Conservation (phyloP, 805 yeast genomes). For the Maudiozyma serrabonitensis region DNA sequence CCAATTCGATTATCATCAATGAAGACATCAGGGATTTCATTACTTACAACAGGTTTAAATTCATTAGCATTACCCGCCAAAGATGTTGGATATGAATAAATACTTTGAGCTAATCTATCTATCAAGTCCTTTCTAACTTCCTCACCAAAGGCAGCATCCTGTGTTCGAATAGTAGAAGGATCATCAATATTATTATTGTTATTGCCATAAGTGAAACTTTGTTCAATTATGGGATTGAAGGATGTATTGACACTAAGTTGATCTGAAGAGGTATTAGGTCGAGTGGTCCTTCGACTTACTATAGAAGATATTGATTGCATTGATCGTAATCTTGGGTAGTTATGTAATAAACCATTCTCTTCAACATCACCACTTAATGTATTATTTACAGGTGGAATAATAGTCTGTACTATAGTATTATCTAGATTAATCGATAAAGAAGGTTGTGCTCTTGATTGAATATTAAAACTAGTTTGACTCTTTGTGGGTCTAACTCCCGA, state of each 20-base stretch:
- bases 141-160: not conserved
- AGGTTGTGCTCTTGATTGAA: constrained; percentile 3
- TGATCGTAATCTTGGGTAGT: not conserved
- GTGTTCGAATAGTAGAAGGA: not conserved
- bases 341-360: not conserved
- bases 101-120: constrained; percentile 13
- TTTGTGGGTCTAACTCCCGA: not conserved
- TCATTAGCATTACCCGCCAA: constrained; percentile 1
- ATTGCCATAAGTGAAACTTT: not conserved
- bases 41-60: constrained; percentile 19
- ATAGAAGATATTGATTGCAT: constrained; percentile 1
- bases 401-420: constrained; percentile 4
- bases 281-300: not conserved
- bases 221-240: not conserved
- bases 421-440: constrained; percentile 6
- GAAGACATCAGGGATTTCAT: constrained; percentile 24
- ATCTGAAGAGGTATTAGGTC: not conserved
- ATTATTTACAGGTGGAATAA: constrained; percentile 1
- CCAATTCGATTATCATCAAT: not conserved
- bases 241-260: not conserved
- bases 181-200: not conserved
- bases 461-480: not conserved
- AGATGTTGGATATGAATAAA: constrained; percentile 13
- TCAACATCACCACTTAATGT: not conserved
- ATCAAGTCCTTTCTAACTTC: constrained; percentile 2